Percentiles rank a stretch among this genome's conserved stretches.
Conservation (phyloP, 192 early-diverging fungal genomes). For the Coemansia sp. region DNA sequence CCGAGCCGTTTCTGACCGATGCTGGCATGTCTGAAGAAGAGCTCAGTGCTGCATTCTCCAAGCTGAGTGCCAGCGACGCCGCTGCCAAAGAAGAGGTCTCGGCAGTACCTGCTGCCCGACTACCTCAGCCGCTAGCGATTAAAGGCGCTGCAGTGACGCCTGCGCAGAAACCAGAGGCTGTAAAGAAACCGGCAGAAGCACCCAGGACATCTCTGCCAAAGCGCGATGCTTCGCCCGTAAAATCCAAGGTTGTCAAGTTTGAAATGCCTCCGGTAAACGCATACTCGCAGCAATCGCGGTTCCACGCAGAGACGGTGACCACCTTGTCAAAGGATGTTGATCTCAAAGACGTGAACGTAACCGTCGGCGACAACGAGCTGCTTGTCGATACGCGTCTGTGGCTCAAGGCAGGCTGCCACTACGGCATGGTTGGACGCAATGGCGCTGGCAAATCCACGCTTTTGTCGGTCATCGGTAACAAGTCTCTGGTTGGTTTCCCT, state of each 20-base stretch:
- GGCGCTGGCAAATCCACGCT: conserved; percentile 95
- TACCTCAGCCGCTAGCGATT: conserved; percentile 4
- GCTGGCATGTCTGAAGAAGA: conserved; percentile 56
- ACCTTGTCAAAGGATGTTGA: conserved; percentile 78
- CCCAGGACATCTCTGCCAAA: too few species aligned
- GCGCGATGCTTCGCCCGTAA: conserved; percentile 19
- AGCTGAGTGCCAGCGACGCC: conserved; percentile 18
- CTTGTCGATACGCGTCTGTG: conserved; percentile 72
- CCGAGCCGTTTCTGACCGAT: conserved; percentile 61
- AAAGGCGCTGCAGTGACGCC: neutral
- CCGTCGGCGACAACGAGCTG: conserved; percentile 63
- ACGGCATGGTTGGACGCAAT: conserved; percentile 89
- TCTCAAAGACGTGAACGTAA: conserved; percentile 73
- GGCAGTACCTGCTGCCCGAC: conserved; percentile 13
- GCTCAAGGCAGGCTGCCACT: conserved; percentile 71
- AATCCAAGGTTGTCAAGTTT: conserved; percentile 30
- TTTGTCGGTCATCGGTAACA: conserved; percentile 88
- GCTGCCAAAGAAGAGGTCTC: neutral
- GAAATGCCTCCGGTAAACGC: conserved; percentile 56
- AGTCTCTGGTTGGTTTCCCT: conserved; percentile 76
- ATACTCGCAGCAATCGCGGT: conserved; percentile 77
- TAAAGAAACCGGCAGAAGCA: conserved; percentile 1
- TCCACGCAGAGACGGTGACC: conserved; percentile 76
- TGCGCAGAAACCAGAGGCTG: neutral
- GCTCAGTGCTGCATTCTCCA: conserved; percentile 51